These are phyloP conservation scores for Juncus effusus DNA, from an alignment of 176 grass and related monocot species.

Conservation along the genomic window DNA sequence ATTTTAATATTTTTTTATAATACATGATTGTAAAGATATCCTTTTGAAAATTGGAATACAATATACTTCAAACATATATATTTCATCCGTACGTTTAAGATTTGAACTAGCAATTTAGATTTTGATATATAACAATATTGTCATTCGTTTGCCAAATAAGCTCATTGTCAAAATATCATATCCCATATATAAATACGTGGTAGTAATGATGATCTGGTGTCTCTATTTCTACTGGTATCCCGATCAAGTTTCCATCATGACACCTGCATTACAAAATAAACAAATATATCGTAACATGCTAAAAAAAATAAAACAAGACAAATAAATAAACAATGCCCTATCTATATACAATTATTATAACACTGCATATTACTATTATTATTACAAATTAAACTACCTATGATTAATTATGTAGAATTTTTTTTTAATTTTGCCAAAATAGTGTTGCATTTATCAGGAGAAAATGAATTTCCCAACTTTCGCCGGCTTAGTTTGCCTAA, in stretches of 20 bases:
- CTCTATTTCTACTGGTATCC: conserved; percentile 82
- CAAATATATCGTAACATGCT: conserved; percentile 20
- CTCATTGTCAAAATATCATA: conserved; percentile 9
- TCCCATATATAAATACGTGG: conserved; percentile 49
- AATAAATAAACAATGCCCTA: too few species aligned
- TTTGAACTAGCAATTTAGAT: background rate
- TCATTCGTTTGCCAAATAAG: background rate
- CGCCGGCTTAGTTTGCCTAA: too few species aligned
- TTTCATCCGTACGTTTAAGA: too few species aligned
- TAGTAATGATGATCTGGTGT: conserved; percentile 92
- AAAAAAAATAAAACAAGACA: conserved; percentile 16
- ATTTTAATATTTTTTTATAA: too few species aligned
- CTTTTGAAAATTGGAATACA: too few species aligned
- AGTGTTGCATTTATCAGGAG: too few species aligned
- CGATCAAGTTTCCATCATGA: conserved; percentile 66
- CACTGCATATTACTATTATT: background rate
- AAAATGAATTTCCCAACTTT: too few species aligned
- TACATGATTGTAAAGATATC: too few species aligned
- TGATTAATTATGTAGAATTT: background rate
- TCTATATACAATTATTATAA: conserved; percentile 10
- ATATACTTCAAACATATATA: too few species aligned
- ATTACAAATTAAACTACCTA: background rate
- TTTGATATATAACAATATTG: too few species aligned
- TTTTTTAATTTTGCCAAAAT: too few species aligned
- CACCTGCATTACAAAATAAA: conserved; percentile 49